A percentile compares a stretch with the other conserved stretches of the same genome.
phyloP scores from a whole-genome alignment of 2,329 filamentous ascomycete species.

The Talaromyces sp. region DNA sequence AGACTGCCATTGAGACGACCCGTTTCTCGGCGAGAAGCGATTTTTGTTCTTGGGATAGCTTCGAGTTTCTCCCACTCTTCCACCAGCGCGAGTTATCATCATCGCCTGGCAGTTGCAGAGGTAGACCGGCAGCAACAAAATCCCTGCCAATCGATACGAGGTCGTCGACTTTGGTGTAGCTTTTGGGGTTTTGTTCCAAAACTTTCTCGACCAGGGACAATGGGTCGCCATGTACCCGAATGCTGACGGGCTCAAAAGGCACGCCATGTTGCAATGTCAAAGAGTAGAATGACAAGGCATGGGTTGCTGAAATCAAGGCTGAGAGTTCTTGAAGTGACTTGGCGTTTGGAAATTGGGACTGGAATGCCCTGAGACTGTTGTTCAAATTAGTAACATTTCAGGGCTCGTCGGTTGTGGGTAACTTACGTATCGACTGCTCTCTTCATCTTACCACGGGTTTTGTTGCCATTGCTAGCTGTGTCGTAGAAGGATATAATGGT shows the following conservation, averaged over 20 bases:
- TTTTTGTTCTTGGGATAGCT: constrained; percentile 9
- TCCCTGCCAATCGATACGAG: constrained; percentile 58
- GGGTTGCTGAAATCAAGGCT: constrained; percentile 56
- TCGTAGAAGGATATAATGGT: constrained; percentile 56
- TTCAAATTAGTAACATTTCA: neutral
- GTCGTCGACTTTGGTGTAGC: constrained; percentile 61
- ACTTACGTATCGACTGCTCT: constrained; percentile 54
- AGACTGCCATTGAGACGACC: constrained; percentile 43
- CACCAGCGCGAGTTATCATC: constrained; percentile 16
- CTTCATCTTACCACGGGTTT: constrained; percentile 58
- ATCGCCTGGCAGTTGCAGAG: constrained; percentile 15
- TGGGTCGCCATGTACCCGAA: constrained; percentile 59
- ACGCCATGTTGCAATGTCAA: constrained; percentile 60
- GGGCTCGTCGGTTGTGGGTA: neutral
- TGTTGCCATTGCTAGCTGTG: constrained; percentile 62
- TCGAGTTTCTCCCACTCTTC: neutral
- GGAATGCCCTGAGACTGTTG: constrained; percentile 38
- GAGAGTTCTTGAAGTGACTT: constrained; percentile 39
- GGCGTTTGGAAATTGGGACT: constrained; percentile 37
- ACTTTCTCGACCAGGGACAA: constrained; percentile 55
- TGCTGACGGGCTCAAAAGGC: constrained; percentile 62
- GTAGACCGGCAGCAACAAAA: constrained; percentile 46
- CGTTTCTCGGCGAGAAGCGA: constrained; percentile 39
- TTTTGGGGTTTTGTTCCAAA: constrained; percentile 56
- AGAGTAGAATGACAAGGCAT: constrained; percentile 61